phyloP scores from a whole-genome alignment of 2,329 filamentous ascomycete genomes.

The Alternaria consortialis region DNA sequence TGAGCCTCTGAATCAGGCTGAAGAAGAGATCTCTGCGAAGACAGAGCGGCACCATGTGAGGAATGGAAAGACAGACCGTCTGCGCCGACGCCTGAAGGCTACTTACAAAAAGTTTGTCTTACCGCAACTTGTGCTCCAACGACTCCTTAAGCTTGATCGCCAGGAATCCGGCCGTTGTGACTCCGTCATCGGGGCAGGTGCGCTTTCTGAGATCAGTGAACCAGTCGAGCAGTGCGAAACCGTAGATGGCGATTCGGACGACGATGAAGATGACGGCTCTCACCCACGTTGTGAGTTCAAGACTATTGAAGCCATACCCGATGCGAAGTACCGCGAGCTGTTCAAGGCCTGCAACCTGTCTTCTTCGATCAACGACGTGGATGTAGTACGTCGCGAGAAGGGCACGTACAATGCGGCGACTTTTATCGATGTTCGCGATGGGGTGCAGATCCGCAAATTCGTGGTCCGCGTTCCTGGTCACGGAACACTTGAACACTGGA shows the following conservation, averaged over 20 bases:
- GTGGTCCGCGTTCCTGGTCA: constrained; percentile 14
- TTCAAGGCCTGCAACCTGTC: background rate
- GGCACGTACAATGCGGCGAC: background rate
- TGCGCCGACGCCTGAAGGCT: background rate
- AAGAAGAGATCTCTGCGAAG: background rate
- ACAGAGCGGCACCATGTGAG: background rate
- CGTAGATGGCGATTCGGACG: background rate
- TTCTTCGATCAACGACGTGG: background rate
- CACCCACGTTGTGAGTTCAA: constrained; percentile 1
- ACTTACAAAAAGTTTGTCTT: background rate
- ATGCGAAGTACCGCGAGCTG: background rate
- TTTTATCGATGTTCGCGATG: background rate
- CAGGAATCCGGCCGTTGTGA: background rate
- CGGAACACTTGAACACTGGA: constrained; percentile 19
- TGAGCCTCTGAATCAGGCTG: background rate
- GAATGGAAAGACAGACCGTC: background rate
- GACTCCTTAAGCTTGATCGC: background rate
- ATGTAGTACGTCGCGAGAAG: background rate
- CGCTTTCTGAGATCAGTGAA: background rate
- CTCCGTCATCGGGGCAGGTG: background rate
- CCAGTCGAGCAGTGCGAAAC: background rate
- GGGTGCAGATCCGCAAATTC: background rate
- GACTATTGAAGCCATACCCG: background rate
- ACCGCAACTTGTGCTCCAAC: background rate
- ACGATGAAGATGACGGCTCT: background rate